phyloP scores from a whole-genome alignment of 768 basidiomycete species.

The Calocybe gangraenosa region DNA sequence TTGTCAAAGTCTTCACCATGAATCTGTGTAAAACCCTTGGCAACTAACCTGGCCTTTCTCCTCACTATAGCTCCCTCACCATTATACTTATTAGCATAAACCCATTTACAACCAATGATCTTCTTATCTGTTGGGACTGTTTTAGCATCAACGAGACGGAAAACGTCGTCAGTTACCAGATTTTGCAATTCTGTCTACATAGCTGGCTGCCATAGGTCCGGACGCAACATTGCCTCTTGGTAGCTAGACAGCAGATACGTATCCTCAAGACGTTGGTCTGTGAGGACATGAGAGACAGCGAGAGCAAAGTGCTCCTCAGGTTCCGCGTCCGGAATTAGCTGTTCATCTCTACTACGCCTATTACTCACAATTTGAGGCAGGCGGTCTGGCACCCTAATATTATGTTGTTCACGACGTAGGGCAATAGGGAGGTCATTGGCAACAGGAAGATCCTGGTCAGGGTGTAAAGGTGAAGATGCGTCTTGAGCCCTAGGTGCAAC shows the following conservation, averaged over 20 bases:
- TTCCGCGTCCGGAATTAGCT: no score
- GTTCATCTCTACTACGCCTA: no score
- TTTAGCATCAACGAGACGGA: conserved; percentile 9
- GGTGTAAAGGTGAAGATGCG: no score
- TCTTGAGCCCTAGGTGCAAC: no score
- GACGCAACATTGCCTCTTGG: conserved; percentile 15
- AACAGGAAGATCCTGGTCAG: no score
- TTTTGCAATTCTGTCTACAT: conserved; percentile 19
- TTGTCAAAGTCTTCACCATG: conserved; percentile 27
- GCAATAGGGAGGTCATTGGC: no score
- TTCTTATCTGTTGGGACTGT: background rate
- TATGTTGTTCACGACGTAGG: no score
- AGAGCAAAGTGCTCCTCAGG: no score
- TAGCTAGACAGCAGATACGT: background rate
- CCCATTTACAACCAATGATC: conserved; percentile 15
- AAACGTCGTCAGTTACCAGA: conserved; percentile 13
- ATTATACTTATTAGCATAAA: conserved; percentile 27
- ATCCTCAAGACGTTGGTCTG: no score
- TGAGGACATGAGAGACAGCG: no score
- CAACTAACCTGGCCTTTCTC: conserved; percentile 23
- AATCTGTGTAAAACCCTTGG: conserved; percentile 25
- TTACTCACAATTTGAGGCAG: no score
- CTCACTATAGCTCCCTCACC: conserved; percentile 20
- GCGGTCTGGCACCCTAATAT: no score
- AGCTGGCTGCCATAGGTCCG: conserved; percentile 9